These are phyloP conservation scores for Lentithecium fluviatile DNA, from an alignment of 495 filamentous ascomycete genomes.

Conservation along the genomic window DNA sequence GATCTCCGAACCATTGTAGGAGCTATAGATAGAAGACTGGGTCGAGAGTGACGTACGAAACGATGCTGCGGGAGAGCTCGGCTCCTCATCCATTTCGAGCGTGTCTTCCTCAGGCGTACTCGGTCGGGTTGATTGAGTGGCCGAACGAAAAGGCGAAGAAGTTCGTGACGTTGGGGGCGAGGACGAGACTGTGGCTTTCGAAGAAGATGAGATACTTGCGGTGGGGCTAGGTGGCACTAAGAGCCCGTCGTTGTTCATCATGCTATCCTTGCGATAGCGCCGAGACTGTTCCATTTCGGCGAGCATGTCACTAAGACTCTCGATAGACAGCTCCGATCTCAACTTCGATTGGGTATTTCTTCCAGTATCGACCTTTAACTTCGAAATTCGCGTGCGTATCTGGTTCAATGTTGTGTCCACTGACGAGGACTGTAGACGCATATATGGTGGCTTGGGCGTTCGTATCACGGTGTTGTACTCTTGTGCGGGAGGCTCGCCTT, in stretches of 20 bases:
- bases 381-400: slow-evolving; percentile 6
- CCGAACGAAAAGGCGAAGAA: background rate
- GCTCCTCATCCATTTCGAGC: background rate
- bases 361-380: background rate
- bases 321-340: slow-evolving; percentile 3
- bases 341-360: slow-evolving; percentile 10
- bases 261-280: background rate
- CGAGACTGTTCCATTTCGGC: background rate
- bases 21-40: background rate
- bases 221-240: background rate
- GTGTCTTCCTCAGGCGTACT: background rate
- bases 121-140: background rate
- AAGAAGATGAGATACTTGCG: slow-evolving; percentile 1
- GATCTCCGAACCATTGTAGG: background rate
- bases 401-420: slow-evolving; percentile 1
- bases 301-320: background rate
- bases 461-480: slow-evolving; percentile 20
- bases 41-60: background rate
- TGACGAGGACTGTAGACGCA: background rate
- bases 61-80: background rate
- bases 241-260: background rate
- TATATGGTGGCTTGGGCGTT: slow-evolving; percentile 16
- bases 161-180: background rate
- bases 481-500: slow-evolving; percentile 16
- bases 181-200: slow-evolving; percentile 1